These are phyloP conservation scores for Parathielavia hyrcaniae DNA, from an alignment of 495 filamentous ascomycete species.

Conservation along the genomic window DNA sequence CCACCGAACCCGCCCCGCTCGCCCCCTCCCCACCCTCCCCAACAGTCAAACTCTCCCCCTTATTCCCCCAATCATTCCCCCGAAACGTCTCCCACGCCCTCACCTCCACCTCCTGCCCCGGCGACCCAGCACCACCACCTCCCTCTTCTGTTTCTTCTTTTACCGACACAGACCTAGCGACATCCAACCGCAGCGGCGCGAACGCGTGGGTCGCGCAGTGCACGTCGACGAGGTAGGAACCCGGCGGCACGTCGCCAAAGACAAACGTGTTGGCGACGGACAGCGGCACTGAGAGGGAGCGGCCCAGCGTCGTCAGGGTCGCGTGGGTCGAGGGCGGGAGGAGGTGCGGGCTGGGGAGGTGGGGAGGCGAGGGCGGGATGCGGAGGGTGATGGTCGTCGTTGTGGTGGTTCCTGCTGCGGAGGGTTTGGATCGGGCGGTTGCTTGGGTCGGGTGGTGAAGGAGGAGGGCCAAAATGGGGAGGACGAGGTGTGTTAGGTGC, in stretches of 20 bases:
- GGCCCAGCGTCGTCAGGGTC: constrained; percentile 54
- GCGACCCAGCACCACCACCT: too few species aligned
- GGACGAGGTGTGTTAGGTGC: constrained; percentile 11
- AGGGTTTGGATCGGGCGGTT: neutral
- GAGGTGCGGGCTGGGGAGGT: constrained; percentile 49
- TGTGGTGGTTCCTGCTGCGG: neutral
- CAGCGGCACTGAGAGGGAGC: constrained; percentile 51
- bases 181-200: constrained; percentile 67
- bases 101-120: constrained; percentile 44
- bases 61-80: constrained; percentile 83
- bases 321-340: constrained; percentile 68
- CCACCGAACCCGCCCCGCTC: constrained; percentile 24
- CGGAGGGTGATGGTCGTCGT: constrained; percentile 31
- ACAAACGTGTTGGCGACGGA: constrained; percentile 60
- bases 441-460: constrained; percentile 10
- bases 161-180: constrained; percentile 27
- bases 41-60: constrained; percentile 55
- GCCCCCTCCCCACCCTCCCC: constrained; percentile 17
- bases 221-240: constrained; percentile 77
- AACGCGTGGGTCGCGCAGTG: constrained; percentile 67
- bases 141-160: too few species aligned
- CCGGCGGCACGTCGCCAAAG: constrained; percentile 60
- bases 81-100: constrained; percentile 78
- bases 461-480: constrained; percentile 11
- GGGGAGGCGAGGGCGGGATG: constrained; percentile 43